These are phyloP conservation scores for Clitopilus passeckerianus DNA, from an alignment of 768 basidiomycete genomes.

Conservation along the genomic window DNA sequence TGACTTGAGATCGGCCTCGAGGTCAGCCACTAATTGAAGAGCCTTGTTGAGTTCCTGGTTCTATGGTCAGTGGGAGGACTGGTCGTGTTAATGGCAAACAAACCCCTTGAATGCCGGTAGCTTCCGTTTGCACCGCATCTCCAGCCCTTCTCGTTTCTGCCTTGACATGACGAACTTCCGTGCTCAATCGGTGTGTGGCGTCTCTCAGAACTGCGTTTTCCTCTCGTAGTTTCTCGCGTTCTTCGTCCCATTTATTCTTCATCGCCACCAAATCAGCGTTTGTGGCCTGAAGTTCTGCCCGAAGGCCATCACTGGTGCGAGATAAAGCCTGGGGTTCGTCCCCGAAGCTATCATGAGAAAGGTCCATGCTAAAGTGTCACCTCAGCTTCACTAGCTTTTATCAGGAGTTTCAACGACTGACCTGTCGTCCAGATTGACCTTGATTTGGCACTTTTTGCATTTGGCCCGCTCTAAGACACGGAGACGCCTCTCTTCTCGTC, in stretches of 20 bases:
- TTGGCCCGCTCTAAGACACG: conserved; percentile 56
- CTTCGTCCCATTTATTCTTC: conserved; percentile 68
- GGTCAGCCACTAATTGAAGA: conserved; percentile 55
- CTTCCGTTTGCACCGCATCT: conserved; percentile 42
- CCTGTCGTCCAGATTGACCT: conserved; percentile 47
- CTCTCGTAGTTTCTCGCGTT: conserved; percentile 54
- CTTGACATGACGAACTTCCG: conserved; percentile 52
- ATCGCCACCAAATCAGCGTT: conserved; percentile 60
- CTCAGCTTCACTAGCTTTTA: no score
- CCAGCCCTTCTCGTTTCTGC: conserved; percentile 54
- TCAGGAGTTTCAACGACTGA: conserved; percentile 7
- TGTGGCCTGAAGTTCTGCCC: conserved; percentile 52
- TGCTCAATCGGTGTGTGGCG: conserved; percentile 60
- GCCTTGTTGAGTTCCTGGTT: conserved; percentile 71
- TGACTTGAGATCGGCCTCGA: conserved; percentile 66
- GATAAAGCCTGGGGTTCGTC: conserved; percentile 10
- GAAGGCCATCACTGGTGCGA: conserved; percentile 60
- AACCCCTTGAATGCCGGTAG: conserved; percentile 52
- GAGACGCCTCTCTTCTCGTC: conserved; percentile 66
- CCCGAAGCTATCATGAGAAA: not conserved
- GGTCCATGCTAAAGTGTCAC: not conserved
- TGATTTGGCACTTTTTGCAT: conserved; percentile 67
- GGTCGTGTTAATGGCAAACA: conserved; percentile 10
- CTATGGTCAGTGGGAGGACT: not conserved
- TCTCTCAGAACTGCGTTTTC: conserved; percentile 75